Conservation (phyloP, 805 yeast species). For the Saccharomycopsis fermentans region DNA sequence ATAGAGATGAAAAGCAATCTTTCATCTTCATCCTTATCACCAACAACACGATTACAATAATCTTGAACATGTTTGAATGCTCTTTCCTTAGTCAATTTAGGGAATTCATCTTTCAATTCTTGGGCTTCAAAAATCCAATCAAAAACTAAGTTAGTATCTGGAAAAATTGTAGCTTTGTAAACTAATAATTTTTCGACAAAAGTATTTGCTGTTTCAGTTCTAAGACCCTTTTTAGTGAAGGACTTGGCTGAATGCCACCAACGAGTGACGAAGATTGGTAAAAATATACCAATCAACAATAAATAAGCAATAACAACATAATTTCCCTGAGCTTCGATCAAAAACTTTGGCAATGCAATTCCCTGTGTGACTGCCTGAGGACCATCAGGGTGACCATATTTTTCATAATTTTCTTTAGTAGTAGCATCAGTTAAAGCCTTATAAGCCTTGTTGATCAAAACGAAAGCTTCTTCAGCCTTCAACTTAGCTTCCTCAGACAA, state of each 20-base stretch:
- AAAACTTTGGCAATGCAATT: constrained; percentile 85
- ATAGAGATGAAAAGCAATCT: constrained; percentile 50
- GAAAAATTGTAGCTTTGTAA: constrained; percentile 58
- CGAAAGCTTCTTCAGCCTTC: constrained; percentile 64
- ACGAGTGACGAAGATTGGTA: constrained; percentile 70
- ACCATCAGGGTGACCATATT: constrained; percentile 97
- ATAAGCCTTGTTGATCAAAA: constrained; percentile 82
- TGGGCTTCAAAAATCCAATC: constrained; percentile 53
- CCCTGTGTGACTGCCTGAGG: constrained; percentile 87
- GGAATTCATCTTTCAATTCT: constrained; percentile 41
- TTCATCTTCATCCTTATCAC: constrained; percentile 27
- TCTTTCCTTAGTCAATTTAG: constrained; percentile 35
- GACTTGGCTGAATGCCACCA: constrained; percentile 88
- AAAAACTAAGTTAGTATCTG: constrained; percentile 40
- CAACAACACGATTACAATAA: constrained; percentile 45
- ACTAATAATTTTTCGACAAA: constrained; percentile 68
- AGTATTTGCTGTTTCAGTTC: constrained; percentile 70
- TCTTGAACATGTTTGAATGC: constrained; percentile 42
- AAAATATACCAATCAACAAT: constrained; percentile 58
- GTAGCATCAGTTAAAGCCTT: constrained; percentile 88
- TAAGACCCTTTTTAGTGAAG: constrained; percentile 74
- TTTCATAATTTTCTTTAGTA: constrained; percentile 68
- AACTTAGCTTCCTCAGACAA: constrained; percentile 44
- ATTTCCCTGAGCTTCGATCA: constrained; percentile 75
- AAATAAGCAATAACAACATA: constrained; percentile 57